Conservation (phyloP, 1,139 yeast species). For the Candida glucosophila region DNA sequence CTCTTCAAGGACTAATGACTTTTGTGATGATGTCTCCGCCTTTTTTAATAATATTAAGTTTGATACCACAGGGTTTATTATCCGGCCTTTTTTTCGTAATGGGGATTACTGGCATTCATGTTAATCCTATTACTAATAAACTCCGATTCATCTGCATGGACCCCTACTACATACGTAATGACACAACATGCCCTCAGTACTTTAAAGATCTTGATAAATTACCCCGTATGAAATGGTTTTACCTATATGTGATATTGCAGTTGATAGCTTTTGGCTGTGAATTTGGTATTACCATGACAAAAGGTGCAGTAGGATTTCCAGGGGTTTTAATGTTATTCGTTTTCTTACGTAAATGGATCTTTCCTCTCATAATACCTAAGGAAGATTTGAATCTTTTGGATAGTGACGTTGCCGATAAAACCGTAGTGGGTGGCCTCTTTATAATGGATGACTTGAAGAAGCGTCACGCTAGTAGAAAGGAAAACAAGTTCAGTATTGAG, state of each 20-base stretch:
- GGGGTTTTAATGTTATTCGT: constrained; percentile 57
- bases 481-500: no score
- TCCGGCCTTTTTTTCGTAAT: constrained; percentile 89
- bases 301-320: constrained; percentile 93
- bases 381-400: constrained; percentile 60
- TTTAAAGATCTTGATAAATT: constrained; percentile 24
- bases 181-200: constrained; percentile 28
- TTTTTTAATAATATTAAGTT: constrained; percentile 64
- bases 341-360: constrained; percentile 57
- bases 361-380: constrained; percentile 56
- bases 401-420: constrained; percentile 56
- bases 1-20: constrained; percentile 74
- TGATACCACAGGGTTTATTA: constrained; percentile 89
- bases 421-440: no score
- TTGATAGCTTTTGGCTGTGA: constrained; percentile 68
- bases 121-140: constrained; percentile 55
- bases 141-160: constrained; percentile 64
- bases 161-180: constrained; percentile 28
- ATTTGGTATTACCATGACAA: constrained; percentile 77
- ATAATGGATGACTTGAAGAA: no score
- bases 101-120: constrained; percentile 77
- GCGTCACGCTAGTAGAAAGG: no score
- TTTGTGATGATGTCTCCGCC: constrained; percentile 90
- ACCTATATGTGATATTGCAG: constrained; percentile 49
- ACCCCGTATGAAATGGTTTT: constrained; percentile 41